phyloP scores from a whole-genome alignment of 352 stramenopile genomes.

The Plasmopara muralis region DNA sequence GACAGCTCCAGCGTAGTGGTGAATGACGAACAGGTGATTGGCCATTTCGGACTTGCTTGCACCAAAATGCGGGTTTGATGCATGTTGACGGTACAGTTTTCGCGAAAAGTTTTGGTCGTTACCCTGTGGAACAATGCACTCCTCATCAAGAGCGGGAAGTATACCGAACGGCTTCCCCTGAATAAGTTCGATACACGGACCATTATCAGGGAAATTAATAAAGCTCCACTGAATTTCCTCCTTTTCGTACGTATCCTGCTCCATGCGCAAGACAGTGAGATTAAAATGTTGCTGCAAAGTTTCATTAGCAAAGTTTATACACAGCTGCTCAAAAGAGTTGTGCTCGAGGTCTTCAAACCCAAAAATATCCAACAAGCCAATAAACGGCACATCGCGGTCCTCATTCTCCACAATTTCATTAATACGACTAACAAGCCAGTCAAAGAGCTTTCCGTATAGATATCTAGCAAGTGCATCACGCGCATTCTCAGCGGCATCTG shows the following conservation, averaged over 20 bases:
- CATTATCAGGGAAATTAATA: slow-evolving; percentile 88
- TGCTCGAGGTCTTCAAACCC: slow-evolving; percentile 80
- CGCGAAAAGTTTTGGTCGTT: slow-evolving; percentile 83
- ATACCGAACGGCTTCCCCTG: slow-evolving; percentile 79
- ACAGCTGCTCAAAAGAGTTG: slow-evolving; percentile 95
- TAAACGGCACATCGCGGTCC: slow-evolving; percentile 48
- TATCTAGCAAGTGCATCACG: slow-evolving; percentile 92
- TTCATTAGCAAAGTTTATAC: slow-evolving; percentile 93
- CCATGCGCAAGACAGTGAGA: slow-evolving; percentile 76
- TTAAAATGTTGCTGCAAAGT: slow-evolving; percentile 93
- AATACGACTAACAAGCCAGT: slow-evolving; percentile 84
- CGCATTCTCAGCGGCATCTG: slow-evolving; percentile 80
- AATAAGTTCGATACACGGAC: slow-evolving; percentile 87
- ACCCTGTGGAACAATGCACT: slow-evolving; percentile 85
- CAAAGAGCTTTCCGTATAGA: slow-evolving; percentile 93
- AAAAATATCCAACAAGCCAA: slow-evolving; percentile 84
- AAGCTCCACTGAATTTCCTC: slow-evolving; percentile 87
- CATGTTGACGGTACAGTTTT: slow-evolving; percentile 73
- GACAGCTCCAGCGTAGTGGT: slow-evolving; percentile 93
- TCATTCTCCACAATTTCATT: slow-evolving; percentile 77
- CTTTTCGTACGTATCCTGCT: slow-evolving; percentile 84
- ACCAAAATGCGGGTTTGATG: slow-evolving; percentile 61
- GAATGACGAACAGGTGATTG: slow-evolving; percentile 74
- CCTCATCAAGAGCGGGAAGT: slow-evolving; percentile 82
- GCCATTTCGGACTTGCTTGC: slow-evolving; percentile 71